A percentile compares a stretch with the other conserved stretches of the same genome.
These are phyloP conservation scores for Epipyxis sp. DNA, from an alignment of 108 stramenopile genomes.

Conservation along the genomic window DNA sequence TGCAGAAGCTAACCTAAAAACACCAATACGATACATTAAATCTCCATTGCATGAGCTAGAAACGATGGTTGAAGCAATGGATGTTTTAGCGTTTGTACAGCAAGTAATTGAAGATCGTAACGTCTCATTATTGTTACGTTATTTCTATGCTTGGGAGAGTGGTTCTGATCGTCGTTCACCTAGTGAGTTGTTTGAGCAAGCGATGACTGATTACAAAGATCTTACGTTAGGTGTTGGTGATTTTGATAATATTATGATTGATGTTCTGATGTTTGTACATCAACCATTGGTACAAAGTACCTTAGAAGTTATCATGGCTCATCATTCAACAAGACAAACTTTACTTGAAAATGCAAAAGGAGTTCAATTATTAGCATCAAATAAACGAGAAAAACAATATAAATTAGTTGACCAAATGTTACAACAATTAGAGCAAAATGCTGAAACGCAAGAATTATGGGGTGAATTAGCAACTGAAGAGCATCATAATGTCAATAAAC, in stretches of 20 bases:
- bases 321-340: slow-evolving; percentile 29
- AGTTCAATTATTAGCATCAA: slow-evolving; percentile 33
- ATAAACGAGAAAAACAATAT: slow-evolving; percentile 5
- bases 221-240: slow-evolving; percentile 14
- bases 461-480: slow-evolving; percentile 27
- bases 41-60: slow-evolving; percentile 18
- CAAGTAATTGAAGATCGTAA: slow-evolving; percentile 19
- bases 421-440: slow-evolving; percentile 31
- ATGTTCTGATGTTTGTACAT: slow-evolving; percentile 41
- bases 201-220: background rate
- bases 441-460: slow-evolving; percentile 49
- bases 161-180: background rate
- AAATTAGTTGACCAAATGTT: slow-evolving; percentile 11
- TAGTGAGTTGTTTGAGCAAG: background rate
- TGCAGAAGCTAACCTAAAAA: too few relatives aligned
- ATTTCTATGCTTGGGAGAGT: slow-evolving; percentile 12
- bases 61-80: slow-evolving; percentile 31
- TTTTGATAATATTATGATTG: slow-evolving; percentile 36
- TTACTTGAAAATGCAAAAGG: slow-evolving; percentile 27
- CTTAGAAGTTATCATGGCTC: slow-evolving; percentile 39
- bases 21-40: slow-evolving; percentile 17
- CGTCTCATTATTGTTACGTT: slow-evolving; percentile 6
- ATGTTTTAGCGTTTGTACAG: slow-evolving; percentile 23
- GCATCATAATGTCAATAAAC: slow-evolving; percentile 27
- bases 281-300: slow-evolving; percentile 34